phyloP scores from a whole-genome alignment of 148 eudicot genomes.

The Rhododendron mucronatum region DNA sequence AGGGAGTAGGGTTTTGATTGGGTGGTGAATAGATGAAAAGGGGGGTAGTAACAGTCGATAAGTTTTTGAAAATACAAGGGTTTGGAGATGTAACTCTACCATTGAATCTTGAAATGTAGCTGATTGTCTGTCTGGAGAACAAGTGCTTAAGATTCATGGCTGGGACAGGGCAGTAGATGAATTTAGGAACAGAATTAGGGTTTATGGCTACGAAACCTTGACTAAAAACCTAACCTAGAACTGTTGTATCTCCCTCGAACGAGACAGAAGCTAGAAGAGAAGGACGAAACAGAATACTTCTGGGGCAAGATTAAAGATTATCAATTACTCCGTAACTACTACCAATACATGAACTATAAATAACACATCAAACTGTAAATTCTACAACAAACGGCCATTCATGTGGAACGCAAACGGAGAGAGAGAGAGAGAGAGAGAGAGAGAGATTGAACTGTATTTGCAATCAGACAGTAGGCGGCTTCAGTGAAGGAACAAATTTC shows the following conservation, averaged over 20 bases:
- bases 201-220: not conserved
- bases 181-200: not conserved
- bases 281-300: not conserved
- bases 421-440: not conserved
- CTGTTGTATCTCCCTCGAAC: too few relatives aligned
- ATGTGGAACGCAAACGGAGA: too few relatives aligned
- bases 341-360: not conserved
- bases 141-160: slow-evolving; percentile 33
- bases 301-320: too few relatives aligned
- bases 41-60: slow-evolving; percentile 12
- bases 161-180: not conserved
- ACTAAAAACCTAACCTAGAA: not conserved
- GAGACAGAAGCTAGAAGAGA: not conserved
- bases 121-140: slow-evolving; percentile 23
- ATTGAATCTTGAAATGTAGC: slow-evolving; percentile 19
- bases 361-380: not conserved
- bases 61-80: slow-evolving; percentile 8
- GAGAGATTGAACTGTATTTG: not conserved
- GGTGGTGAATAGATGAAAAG: not conserved
- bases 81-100: slow-evolving; percentile 9
- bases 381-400: not conserved
- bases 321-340: too few relatives aligned
- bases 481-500: not conserved
- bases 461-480: not conserved
- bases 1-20: not conserved